Percentiles rank a stretch among this genome's conserved stretches.
Conservation (phyloP, 441 rosid species). For the Aleurites moluccanus region DNA sequence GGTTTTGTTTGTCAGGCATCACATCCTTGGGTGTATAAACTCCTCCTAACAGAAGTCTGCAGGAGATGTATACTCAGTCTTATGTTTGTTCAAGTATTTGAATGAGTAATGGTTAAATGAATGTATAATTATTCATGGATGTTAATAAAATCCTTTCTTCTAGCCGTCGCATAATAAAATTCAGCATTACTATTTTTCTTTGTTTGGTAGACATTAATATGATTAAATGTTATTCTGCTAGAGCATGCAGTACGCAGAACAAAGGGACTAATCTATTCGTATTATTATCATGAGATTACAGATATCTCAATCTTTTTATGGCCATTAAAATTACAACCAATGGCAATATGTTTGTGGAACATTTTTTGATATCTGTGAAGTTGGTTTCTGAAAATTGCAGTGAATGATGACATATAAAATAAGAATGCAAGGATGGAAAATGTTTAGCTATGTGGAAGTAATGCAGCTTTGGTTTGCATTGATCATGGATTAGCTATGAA, state of each 20-base stretch:
- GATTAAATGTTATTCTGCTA: neutral
- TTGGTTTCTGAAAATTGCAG: neutral
- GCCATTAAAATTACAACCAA: neutral
- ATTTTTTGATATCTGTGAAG: neutral
- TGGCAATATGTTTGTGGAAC: neutral
- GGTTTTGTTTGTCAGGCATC: conserved; percentile 8
- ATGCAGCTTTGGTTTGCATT: neutral
- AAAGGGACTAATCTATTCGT: neutral
- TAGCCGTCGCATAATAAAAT: neutral
- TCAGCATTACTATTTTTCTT: neutral
- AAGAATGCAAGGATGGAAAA: neutral
- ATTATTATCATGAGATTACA: neutral
- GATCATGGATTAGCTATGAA: neutral
- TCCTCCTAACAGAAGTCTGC: neutral
- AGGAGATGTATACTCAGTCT: neutral
- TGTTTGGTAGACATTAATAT: neutral
- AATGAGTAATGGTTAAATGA: neutral
- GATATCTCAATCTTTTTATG: neutral
- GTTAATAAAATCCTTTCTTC: neutral
- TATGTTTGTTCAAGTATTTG: neutral
- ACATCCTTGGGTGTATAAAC: neutral
- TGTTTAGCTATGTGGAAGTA: neutral
- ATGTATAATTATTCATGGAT: neutral
- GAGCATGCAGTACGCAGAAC: neutral
- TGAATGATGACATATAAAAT: conserved; percentile 4